Evolutionary conservation across 805 yeast species (phyloP).

Genomic region (Candida ipomoeae): DNA sequence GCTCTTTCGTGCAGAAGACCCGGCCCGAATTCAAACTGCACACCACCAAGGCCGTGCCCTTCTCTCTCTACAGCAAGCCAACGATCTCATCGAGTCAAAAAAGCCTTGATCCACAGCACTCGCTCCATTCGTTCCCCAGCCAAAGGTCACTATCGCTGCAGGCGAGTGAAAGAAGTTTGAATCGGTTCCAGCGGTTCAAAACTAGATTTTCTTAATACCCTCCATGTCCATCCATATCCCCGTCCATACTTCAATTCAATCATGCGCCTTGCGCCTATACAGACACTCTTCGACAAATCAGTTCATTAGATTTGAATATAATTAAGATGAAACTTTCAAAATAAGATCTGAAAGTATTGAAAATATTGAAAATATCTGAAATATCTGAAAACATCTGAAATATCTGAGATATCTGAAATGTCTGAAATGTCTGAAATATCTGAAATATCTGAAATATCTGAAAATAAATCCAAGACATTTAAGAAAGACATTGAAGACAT

Average conservation of each 20-base stretch:
- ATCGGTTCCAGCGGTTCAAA: conserved; percentile 33
- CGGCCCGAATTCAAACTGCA: conserved; percentile 4
- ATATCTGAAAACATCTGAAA: too few relatives aligned
- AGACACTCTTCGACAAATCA: too few relatives aligned
- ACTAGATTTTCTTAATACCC: conserved; percentile 20
- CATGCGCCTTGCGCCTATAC: neutral
- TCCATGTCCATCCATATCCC: neutral
- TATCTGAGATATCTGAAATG: too few relatives aligned
- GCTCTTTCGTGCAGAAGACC: neutral
- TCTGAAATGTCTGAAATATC: too few relatives aligned
- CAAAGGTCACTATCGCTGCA: conserved; percentile 13
- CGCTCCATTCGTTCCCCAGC: conserved; percentile 12
- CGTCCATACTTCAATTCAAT: neutral
- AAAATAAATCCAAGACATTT: too few relatives aligned
- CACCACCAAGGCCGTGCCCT: conserved; percentile 28
- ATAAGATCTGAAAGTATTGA: too few relatives aligned
- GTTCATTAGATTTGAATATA: too few relatives aligned
- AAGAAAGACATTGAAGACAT: too few relatives aligned
- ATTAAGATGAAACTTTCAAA: too few relatives aligned
- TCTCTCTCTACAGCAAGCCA: conserved; percentile 30
- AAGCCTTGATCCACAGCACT: conserved; percentile 11
- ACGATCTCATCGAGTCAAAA: conserved; percentile 40
- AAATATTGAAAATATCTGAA: too few relatives aligned
- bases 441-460: too few relatives aligned
- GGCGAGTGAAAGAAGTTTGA: conserved; percentile 21